Conservation (phyloP, 306 rosid species). For the Inga leiocalycina region DNA sequence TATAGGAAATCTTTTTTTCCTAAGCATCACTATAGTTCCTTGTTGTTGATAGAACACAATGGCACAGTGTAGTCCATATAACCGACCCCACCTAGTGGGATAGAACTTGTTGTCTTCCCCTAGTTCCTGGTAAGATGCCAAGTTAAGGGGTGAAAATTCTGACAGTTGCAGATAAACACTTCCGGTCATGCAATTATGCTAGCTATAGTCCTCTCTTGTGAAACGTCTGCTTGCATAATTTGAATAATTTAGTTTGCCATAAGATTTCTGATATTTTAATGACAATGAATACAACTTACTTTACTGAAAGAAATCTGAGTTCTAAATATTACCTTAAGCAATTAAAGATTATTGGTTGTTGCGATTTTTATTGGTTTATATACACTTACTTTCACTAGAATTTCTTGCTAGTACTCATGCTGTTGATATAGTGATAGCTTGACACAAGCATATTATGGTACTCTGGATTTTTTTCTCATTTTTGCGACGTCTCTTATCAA, state of each 20-base stretch:
- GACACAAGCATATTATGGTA: background rate
- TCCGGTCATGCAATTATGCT: background rate
- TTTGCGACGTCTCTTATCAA: slow-evolving; percentile 20
- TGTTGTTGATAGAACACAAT: background rate
- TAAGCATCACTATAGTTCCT: background rate
- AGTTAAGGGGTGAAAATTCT: background rate
- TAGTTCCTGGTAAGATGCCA: background rate
- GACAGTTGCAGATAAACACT: background rate
- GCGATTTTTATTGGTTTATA: background rate
- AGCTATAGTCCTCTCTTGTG: background rate
- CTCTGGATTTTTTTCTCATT: slow-evolving; percentile 13
- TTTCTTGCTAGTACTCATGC: background rate
- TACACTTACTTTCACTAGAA: background rate
- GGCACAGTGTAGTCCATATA: no score
- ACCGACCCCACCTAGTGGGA: no score
- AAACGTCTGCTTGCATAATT: background rate
- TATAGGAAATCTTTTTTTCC: background rate
- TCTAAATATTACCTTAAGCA: background rate
- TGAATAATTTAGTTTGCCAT: background rate
- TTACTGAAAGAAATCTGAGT: background rate
- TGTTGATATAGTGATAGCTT: background rate
- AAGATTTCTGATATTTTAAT: background rate
- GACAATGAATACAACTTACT: background rate
- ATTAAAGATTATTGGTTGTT: background rate
- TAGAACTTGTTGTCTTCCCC: background rate